Conservation (phyloP, 2,329 filamentous ascomycete species). For the Dothistroma pini region DNA sequence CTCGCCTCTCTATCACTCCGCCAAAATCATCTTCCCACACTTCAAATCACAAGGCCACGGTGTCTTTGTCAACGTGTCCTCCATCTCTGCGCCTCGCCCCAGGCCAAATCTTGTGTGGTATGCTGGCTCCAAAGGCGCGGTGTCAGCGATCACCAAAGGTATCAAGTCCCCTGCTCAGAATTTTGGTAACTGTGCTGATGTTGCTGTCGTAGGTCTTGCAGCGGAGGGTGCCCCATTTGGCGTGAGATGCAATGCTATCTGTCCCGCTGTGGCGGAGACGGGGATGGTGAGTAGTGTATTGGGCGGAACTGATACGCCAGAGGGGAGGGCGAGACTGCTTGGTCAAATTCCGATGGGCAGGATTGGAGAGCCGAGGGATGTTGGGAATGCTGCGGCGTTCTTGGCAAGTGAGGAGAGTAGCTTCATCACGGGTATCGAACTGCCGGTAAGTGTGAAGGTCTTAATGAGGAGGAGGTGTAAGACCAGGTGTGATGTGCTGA, state of each 20-base stretch:
- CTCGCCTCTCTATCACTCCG: constrained; percentile 32
- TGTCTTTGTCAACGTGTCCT: constrained; percentile 31
- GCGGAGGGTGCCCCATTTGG: constrained; percentile 27
- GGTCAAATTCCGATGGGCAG: constrained; percentile 28
- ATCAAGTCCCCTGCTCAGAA: neutral
- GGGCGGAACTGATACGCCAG: constrained; percentile 21
- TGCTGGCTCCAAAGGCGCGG: constrained; percentile 29
- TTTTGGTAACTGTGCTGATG: neutral
- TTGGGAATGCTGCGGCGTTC: constrained; percentile 27
- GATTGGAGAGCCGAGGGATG: constrained; percentile 25
- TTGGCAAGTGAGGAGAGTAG: constrained; percentile 31
- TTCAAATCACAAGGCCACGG: constrained; percentile 24
- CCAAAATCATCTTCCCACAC: constrained; percentile 31
- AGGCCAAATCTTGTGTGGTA: constrained; percentile 33
- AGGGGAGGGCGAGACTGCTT: constrained; percentile 14
- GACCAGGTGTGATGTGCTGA: neutral
- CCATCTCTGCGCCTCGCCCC: constrained; percentile 26
- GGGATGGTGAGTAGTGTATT: constrained; percentile 28
- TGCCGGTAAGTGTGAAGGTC: neutral
- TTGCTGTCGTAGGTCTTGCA: constrained; percentile 19
- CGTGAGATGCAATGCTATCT: constrained; percentile 29
- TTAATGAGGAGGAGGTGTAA: neutral
- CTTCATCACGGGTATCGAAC: constrained; percentile 28
- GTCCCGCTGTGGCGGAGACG: constrained; percentile 30
- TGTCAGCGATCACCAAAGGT: constrained; percentile 22